Evolutionary conservation across 371 early-diverging fungal species (phyloP).

Genomic region (Mortierella sp.): DNA sequence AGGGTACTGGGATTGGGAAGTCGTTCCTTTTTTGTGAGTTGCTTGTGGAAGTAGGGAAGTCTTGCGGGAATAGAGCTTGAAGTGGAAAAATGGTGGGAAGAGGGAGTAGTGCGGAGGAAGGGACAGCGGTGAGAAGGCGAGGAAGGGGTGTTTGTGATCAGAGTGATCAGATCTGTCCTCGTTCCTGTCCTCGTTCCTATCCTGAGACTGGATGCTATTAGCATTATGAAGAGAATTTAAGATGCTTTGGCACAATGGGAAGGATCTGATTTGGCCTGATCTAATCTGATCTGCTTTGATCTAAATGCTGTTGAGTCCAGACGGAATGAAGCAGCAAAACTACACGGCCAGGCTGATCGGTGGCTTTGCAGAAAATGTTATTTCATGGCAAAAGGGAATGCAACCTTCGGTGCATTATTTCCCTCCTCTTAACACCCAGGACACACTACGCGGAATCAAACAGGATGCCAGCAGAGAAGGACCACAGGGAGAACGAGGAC

Average conservation of each 20-base stretch:
- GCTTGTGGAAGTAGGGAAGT: slow-evolving; percentile 46
- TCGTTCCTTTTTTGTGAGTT: slow-evolving; percentile 20
- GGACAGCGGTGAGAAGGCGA: not conserved
- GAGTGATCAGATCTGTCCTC: slow-evolving; percentile 3
- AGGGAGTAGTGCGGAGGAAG: not conserved
- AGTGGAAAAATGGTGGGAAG: slow-evolving; percentile 17
- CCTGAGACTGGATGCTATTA: slow-evolving; percentile 3
- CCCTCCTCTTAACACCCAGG: not conserved
- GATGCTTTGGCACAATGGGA: too few relatives aligned
- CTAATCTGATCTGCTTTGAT: too few relatives aligned
- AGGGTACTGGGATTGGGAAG: not conserved
- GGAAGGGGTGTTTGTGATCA: slow-evolving; percentile 2
- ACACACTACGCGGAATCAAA: not conserved
- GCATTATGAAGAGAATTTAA: too few relatives aligned
- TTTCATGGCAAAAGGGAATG: too few relatives aligned
- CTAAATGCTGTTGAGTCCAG: too few relatives aligned
- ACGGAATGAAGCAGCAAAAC: too few relatives aligned
- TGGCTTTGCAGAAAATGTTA: slow-evolving; percentile 22
- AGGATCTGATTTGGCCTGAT: too few relatives aligned
- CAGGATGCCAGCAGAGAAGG: slow-evolving; percentile 41
- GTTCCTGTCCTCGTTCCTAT: not conserved
- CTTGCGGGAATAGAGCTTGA: slow-evolving; percentile 8
- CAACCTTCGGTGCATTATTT: not conserved
- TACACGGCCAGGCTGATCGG: not conserved
- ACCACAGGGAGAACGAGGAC: slow-evolving; percentile 11